Base-by-base conservation (phyloP, 2,329 filamentous ascomycete genomes). In the Dactylonectria estremocensis region DNA sequence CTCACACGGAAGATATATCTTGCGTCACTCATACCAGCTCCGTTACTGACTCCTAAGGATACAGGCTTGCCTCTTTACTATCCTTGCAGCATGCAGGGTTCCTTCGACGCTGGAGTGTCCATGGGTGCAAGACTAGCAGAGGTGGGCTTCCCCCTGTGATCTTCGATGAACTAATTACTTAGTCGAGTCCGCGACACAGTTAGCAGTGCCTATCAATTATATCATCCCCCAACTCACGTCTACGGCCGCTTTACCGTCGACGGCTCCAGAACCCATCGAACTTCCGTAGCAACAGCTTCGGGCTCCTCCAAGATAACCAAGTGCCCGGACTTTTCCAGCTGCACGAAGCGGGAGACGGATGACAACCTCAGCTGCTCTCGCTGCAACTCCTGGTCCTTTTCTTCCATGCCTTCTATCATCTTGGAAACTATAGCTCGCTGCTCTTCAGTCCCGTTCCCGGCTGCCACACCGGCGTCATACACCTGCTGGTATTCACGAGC, bases 371-470 rank as follows among this genome's bases (percentile, higher is more conserved):
- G 13, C n/a, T 58, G 55, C 40, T 58, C 55, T 31, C 55, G 40
- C 55, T 58, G 40, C 40, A 58, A 18, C 11, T 3, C n/a, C 13
- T 33, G 6, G 8, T 48, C 40, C 55, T 58, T 58, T 22, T 33
- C 40, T n/a, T 58, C 40, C 55, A 58, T 58, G 1, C 55, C 55
- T 3, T 48, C 37, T 14, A 58, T 48, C 55, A 58, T 58, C 20
- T 46, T 58, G 5, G 20, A 31, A 3, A 58, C 37, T 6, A 58
- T 58, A 4, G 20, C 40, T 28, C 55, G 55, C 16, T 46, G 55
- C 40, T 58, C 55, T 13, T 43, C 55, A 11, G 55, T 46, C 40
- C 55, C 40, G 22, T 48, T 58, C 0, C 54, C 55, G 3, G 55
- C 55, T 20, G 55, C 55, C 7, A 58, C 37, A 33, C 55, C 37